Evolutionary conservation across 2,329 filamentous ascomycete genomes (phyloP).

Genomic region (Aureobasidium vineae): DNA sequence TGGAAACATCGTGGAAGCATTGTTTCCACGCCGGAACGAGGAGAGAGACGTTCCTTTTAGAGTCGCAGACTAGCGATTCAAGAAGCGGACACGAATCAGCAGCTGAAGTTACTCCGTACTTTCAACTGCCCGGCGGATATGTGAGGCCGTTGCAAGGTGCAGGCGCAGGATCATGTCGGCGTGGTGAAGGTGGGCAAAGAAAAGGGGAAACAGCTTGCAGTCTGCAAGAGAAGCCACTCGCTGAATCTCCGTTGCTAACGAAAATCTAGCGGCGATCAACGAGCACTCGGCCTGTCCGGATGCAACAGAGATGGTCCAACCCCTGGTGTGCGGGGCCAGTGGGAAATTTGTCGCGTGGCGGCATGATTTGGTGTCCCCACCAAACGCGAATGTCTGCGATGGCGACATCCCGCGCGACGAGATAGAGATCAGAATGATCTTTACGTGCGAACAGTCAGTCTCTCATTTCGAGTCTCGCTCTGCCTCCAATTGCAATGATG

Average conservation of each 20-base stretch:
- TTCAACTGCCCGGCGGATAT: neutral
- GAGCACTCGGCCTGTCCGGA: neutral
- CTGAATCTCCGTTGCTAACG: constrained; percentile 11
- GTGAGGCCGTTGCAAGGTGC: constrained; percentile 7
- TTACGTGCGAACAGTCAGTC: neutral
- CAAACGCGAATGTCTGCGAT: neutral
- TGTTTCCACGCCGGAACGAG: neutral
- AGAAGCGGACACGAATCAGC: constrained; percentile 11
- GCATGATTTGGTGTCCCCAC: neutral
- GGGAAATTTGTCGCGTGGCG: neutral
- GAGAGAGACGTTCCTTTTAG: neutral
- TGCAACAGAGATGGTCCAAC: neutral
- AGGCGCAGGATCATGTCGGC: neutral
- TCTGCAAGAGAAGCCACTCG: neutral
- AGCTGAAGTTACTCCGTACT: constrained; percentile 6
- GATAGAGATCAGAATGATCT: no score
- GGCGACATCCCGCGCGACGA: neutral
- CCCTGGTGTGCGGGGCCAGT: neutral
- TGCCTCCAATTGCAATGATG: neutral
- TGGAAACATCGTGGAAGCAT: neutral
- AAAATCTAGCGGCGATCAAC: constrained; percentile 2
- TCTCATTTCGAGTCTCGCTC: neutral
- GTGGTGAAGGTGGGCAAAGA: no score
- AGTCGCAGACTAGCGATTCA: constrained; percentile 10
- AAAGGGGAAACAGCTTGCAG: neutral